Percentiles rank a stretch among this genome's conserved stretches.
Conservation (phyloP, 768 basidiomycete genomes). For the Tremella fuciformis region DNA sequence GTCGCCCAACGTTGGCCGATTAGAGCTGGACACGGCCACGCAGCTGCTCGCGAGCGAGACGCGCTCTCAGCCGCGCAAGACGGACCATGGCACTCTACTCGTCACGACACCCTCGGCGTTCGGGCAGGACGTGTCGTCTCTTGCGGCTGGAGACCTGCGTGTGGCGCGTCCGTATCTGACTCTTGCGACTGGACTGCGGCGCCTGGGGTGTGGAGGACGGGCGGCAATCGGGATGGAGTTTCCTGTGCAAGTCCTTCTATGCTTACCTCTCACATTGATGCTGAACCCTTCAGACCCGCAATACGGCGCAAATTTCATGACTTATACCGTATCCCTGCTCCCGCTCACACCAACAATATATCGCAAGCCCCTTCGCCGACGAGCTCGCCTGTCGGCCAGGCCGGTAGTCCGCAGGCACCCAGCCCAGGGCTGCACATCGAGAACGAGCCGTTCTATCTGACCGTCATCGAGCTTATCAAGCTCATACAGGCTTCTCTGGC, state of each 20-base stretch:
- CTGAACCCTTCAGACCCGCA: conserved; percentile 21
- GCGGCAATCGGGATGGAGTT: conserved; percentile 39
- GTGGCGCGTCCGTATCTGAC: conserved; percentile 36
- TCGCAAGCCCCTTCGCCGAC: conserved; percentile 32
- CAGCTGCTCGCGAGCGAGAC: conserved; percentile 29
- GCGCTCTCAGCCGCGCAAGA: conserved; percentile 29
- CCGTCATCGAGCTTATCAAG: conserved; percentile 36
- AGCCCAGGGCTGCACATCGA: conserved; percentile 6
- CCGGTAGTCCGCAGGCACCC: background rate
- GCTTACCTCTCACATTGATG: background rate
- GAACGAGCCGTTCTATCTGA: conserved; percentile 34
- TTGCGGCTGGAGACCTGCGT: conserved; percentile 42
- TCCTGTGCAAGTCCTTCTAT: conserved; percentile 29
- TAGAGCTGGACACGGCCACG: conserved; percentile 29
- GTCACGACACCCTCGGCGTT: conserved; percentile 40
- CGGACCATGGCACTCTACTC: conserved; percentile 36
- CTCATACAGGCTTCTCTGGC: conserved; percentile 38
- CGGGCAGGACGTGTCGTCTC: conserved; percentile 42
- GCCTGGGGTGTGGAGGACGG: conserved; percentile 45
- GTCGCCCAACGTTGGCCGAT: conserved; percentile 17
- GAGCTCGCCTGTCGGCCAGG: conserved; percentile 2
- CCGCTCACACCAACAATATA: conserved; percentile 12
- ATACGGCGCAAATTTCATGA: conserved; percentile 43
- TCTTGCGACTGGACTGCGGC: conserved; percentile 41
- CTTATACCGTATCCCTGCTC: conserved; percentile 33